These are phyloP conservation scores for Golubevia sp. DNA, from an alignment of 1,284 basidiomycete genomes.

Conservation along the genomic window DNA sequence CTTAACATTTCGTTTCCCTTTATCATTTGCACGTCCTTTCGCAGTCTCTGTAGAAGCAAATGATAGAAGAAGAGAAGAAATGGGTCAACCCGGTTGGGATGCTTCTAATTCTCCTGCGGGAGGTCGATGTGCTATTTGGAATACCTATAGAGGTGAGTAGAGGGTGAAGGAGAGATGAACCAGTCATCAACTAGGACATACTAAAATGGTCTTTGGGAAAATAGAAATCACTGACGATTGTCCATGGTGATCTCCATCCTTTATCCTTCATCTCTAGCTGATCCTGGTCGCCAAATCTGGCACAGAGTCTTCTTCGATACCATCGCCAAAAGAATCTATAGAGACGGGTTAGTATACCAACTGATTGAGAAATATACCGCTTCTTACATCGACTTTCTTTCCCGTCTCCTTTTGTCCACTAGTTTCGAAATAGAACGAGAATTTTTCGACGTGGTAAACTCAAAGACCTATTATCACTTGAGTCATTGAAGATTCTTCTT, in stretches of 20 bases:
- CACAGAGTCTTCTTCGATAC: background rate
- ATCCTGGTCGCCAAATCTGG: background rate
- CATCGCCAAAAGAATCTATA: background rate
- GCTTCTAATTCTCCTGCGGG: background rate
- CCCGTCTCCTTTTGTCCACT: too few species aligned
- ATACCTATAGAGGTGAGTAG: background rate
- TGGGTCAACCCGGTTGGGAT: background rate
- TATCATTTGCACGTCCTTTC: background rate
- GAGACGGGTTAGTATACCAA: background rate
- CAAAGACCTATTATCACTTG: background rate
- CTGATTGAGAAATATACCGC: too few species aligned
- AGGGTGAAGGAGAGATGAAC: too few species aligned
- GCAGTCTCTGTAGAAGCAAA: background rate
- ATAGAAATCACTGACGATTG: too few species aligned
- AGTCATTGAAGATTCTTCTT: background rate
- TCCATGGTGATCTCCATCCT: background rate
- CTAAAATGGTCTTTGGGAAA: too few species aligned
- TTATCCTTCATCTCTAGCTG: background rate
- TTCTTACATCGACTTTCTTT: too few species aligned
- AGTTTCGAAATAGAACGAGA: too few species aligned
- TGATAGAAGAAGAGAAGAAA: background rate
- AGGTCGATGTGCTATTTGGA: background rate
- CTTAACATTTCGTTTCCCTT: background rate
- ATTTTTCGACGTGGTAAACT: background rate
- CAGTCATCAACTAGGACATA: too few species aligned